These are phyloP conservation scores for Trichosphaerium sp. DNA, from an alignment of 78 protist genomes.

Conservation along the genomic window DNA sequence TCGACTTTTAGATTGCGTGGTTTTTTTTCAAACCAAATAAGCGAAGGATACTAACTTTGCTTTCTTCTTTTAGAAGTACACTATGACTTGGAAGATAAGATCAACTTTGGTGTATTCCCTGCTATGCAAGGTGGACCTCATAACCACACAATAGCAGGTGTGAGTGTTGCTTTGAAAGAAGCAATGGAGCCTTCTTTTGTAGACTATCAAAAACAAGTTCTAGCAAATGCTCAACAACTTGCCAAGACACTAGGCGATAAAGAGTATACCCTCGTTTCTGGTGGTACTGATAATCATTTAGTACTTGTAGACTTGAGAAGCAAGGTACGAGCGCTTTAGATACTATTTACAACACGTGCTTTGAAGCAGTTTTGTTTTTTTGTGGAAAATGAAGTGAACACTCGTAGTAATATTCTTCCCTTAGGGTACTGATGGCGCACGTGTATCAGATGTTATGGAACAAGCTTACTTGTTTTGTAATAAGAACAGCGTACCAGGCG, in stretches of 20 bases:
- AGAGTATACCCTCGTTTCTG: constrained; percentile 83
- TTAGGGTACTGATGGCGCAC: constrained; percentile 78
- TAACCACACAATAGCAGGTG: constrained; percentile 92
- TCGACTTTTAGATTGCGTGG: too few relatives aligned
- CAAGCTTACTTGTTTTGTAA: constrained; percentile 78
- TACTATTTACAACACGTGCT: too few relatives aligned
- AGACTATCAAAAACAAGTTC: constrained; percentile 68
- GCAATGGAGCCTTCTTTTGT: constrained; percentile 72
- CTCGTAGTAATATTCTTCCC: too few relatives aligned
- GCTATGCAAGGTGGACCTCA: constrained; percentile 98
- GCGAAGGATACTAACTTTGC: too few relatives aligned
- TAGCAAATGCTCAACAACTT: constrained; percentile 70
- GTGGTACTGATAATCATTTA: constrained; percentile 97
- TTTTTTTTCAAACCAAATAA: too few relatives aligned
- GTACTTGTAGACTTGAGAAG: constrained; percentile 88
- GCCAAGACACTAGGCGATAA: constrained; percentile 47
- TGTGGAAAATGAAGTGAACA: too few relatives aligned
- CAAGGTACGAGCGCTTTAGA: too few relatives aligned
- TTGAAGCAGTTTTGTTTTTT: too few relatives aligned
- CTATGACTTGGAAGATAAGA: constrained; percentile 42
- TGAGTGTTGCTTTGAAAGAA: constrained; percentile 85
- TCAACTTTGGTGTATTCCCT: constrained; percentile 95
- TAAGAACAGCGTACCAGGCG: constrained; percentile 95
- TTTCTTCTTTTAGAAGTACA: too few relatives aligned
- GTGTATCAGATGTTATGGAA: constrained; percentile 81